Evolutionary conservation across 352 stramenopile species (phyloP).

Genomic region (Phytophthora pluvialis): DNA sequence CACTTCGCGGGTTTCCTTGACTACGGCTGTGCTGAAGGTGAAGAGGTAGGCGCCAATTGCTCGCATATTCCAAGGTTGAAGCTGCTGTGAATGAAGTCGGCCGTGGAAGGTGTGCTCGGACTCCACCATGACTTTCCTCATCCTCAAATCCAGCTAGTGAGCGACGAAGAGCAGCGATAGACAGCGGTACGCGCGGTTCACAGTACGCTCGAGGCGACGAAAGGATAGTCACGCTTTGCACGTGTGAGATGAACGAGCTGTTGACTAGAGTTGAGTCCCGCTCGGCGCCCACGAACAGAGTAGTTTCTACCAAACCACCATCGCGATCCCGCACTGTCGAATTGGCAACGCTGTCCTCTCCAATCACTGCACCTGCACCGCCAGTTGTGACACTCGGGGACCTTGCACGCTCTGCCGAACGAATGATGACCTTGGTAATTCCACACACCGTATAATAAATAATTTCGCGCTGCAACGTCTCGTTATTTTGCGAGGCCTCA

Average conservation of each 20-base stretch:
- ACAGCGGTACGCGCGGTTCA: conserved; percentile 20
- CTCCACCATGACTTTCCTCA: neutral
- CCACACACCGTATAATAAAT: conserved; percentile 86
- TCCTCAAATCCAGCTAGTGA: conserved; percentile 24
- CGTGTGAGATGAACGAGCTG: conserved; percentile 53
- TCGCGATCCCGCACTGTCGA: conserved; percentile 15
- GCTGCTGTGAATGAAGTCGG: conserved; percentile 31
- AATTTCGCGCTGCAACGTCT: conserved; percentile 82
- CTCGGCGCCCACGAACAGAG: conserved; percentile 61
- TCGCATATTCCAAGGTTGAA: conserved; percentile 13
- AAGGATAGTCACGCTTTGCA: conserved; percentile 47
- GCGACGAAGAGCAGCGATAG: conserved; percentile 1
- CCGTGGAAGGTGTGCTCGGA: conserved; percentile 8
- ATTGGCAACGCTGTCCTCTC: conserved; percentile 40
- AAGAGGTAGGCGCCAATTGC: conserved; percentile 25
- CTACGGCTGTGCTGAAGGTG: conserved; percentile 31
- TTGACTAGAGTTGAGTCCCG: conserved; percentile 55
- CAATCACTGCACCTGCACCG: conserved; percentile 4
- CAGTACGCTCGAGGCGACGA: conserved; percentile 65
- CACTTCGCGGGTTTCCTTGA: conserved; percentile 23
- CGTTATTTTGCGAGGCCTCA: conserved; percentile 69
- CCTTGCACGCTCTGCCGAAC: conserved; percentile 47
- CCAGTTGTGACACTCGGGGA: conserved; percentile 27
- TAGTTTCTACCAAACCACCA: conserved; percentile 32
- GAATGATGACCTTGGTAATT: conserved; percentile 78